Base-by-base conservation (phyloP, 1,284 basidiomycete species). In the Tilletia indica region DNA sequence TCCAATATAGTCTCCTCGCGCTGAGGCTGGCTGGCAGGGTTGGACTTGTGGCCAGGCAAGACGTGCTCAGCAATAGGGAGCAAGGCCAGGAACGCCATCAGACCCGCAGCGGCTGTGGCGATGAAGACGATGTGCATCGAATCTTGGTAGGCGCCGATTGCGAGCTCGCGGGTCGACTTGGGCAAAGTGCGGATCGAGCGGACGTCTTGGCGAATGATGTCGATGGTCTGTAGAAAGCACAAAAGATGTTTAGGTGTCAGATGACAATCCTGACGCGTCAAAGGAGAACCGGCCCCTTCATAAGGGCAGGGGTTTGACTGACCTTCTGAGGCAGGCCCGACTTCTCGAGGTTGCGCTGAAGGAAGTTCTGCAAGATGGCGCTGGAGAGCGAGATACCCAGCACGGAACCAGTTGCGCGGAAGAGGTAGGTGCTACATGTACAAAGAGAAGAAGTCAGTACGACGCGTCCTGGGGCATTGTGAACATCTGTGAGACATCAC, bases 321-420 rank as follows among this genome's bases (percentile, higher is more conserved):
- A 64, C 61, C 74, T 82, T 80, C 45, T 71, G 68, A 2, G 78
- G 76, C 12, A 85, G 76, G 69, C 80, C 70, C 47, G 74, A 76
- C 73, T 74, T 74, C 67, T 77, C 74, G 21, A 82, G 70, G 69
- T 82, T 78, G 47, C 72, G 68, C 71, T 82, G 81, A 71, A 85
- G 80, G 61, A 77, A 73, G 76, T 84, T 83, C 73, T 85, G 85
- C 45, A 85, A 78, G 64, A 85, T 81, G 25, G 83, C 83, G 64
- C 79, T 80, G 9, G 84, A 82, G 25, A 85, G 78, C 36, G 85
- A 85, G 70, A 85, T 85, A 39, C 85, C 85, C 39, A 85, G 77
- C 21, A 85, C 84, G 31, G 81, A 83, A 49, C 85, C 85, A 14
- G 82, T 84, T 4, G 85, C 85, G 67, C 85, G 80, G 84, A 85